Base-by-base conservation (phyloP, 2,329 filamentous ascomycete species). In the Penicillium janthinellum region DNA sequence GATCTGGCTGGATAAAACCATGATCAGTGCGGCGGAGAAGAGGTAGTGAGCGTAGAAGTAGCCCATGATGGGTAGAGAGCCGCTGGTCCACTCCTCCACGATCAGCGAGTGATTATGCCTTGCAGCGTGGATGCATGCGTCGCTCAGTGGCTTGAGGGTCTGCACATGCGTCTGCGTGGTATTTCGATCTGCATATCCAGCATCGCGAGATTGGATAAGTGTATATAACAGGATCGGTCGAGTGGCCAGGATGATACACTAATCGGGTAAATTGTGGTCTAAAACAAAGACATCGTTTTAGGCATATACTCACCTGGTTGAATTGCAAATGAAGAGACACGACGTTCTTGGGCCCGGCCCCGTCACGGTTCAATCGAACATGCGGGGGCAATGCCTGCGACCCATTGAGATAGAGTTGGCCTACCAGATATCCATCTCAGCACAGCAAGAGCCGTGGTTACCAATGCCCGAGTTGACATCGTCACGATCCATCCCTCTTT, bases 401-500 rank as follows among this genome's bases (percentile, higher is more conserved):
- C 64, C 71, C 20, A 20, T 20, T 17, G 86, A 83, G 70, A 88
- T 83, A 64, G 79, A 82, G 81, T 90, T 90, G 67, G 87, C 87
- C 77, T 90, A 86, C 86, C 87, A 89, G 73, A 88, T 81, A 67
- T 90, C 87, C 83, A 90, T 87, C 75, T 90, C 88, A 41, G 83
- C 77, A 73, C 87, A 90, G 82, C 87, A 89, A 41, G 86, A 80
- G 60, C 88, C 87, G 49, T 82, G 77, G 44, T 75, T 73, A 37
- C 83, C 84, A 25, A 74, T 70, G 56, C 85, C 85, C 34, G 82
- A 78, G 70, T 86, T 86, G 64, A 73, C 64, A 67, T 88, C 85
- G 67, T 79, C 17, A 17, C 17, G 17, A 17, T 17, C 17, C 17
- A 17, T 17, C 1, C 17, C 17, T 17, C 17, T 17, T 17, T 17